Base-by-base conservation (phyloP, 345 rosid species). In the Ailanthus altissimus region DNA sequence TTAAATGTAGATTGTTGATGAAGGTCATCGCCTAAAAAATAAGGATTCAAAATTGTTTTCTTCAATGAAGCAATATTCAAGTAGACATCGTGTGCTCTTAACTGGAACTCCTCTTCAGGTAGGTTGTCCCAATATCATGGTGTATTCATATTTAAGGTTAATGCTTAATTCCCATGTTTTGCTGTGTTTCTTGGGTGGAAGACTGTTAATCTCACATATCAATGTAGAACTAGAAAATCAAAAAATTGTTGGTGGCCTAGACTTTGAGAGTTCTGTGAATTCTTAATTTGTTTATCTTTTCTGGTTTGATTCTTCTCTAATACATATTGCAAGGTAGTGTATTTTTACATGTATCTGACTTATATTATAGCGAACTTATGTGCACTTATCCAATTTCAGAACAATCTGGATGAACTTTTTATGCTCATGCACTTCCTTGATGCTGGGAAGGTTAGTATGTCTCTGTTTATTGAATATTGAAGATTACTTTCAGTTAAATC, bases 401-500 rank as follows among this genome's bases (percentile, higher is more conserved):
- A 97, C 90, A 97, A 97, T 86, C 86, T 97, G 87, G 98, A 94
- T 83, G 99, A 97, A 80, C 98, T 97, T 81, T 94, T 97, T 92
- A 97, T 97, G 98, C 98, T 97, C 72, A 97, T 97, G 99, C 99
- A 97, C 85, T 97, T 97, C 86, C 99, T 97, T 81, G 99, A 97
- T 86, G 98, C 94, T 67, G 99, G 98, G 81, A 97, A 97, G 97
- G 98, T 93, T 78, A 77, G 85, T 82, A 59, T 70, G 61, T 58
- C 54, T 61, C 72, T 28, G 69, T 75, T 67, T 81, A 26, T 60
- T 36, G 28, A 45, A 6, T 63, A 63, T 7, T 18, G 23, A 38
- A 16, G 40, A 66, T 45, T 20, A 47, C 26, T 46, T n/a, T 26
- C 71, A 53, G 43, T 73, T 75, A 70, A 56, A 69, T 73, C 43